These are phyloP conservation scores for Warburgia ugandensis DNA, from an alignment of 164 flowering plant genomes.

Conservation along the genomic window DNA sequence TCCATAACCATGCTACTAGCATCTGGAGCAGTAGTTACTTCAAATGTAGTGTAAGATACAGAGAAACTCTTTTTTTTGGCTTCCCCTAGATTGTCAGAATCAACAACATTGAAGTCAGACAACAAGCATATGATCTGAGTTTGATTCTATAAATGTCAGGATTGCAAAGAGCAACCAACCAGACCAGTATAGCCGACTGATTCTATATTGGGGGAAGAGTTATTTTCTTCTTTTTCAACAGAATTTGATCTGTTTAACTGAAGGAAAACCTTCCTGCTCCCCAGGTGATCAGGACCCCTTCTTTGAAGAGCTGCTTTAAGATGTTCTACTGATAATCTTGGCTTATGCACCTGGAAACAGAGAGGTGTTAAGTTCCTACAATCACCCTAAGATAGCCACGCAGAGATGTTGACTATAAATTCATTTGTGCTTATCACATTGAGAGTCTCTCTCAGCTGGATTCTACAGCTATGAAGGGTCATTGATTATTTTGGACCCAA, in stretches of 20 bases:
- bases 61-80: neutral
- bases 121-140: neutral
- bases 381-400: too few relatives aligned
- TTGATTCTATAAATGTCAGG: neutral
- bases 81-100: constrained; percentile 5
- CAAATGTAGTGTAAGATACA: constrained; percentile 7
- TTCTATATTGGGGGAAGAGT: constrained; percentile 9
- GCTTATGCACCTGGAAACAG: constrained; percentile 20
- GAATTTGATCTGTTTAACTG: constrained; percentile 10
- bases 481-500: too few relatives aligned
- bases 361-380: neutral
- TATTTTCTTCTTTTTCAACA: constrained; percentile 8
- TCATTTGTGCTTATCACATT: too few relatives aligned
- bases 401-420: too few relatives aligned
- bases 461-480: too few relatives aligned
- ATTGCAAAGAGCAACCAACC: neutral
- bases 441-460: too few relatives aligned
- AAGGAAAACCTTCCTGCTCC: constrained; percentile 42
- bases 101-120: neutral
- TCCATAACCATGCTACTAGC: constrained; percentile 6
- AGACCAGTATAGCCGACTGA: neutral
- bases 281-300: constrained; percentile 89
- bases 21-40: constrained; percentile 10
- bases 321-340: constrained; percentile 39
- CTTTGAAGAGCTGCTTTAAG: constrained; percentile 51